A percentile compares a stretch with the other conserved stretches of the same genome.
These are phyloP conservation scores for Globisporangium canariense DNA, from an alignment of 352 stramenopile species.

Conservation along the genomic window DNA sequence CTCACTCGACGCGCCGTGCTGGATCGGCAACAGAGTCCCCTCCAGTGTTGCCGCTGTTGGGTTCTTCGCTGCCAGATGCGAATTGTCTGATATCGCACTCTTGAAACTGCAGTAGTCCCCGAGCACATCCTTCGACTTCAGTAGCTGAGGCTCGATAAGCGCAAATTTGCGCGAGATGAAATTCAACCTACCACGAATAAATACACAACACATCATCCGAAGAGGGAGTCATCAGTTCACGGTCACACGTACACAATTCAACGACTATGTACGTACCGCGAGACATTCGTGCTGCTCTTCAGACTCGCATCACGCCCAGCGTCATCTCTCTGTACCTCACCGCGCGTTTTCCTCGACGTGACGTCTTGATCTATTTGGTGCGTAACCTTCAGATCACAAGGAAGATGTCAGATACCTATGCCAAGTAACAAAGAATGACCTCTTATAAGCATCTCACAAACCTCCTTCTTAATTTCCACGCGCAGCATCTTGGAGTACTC, in stretches of 20 bases:
- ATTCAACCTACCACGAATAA: slow-evolving; percentile 18
- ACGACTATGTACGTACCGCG: slow-evolving; percentile 5
- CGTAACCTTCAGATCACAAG: slow-evolving; percentile 30
- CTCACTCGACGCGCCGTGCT: neutral
- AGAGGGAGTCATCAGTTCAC: neutral
- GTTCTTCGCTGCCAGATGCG: neutral
- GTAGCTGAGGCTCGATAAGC: slow-evolving; percentile 39
- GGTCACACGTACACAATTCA: too few species aligned
- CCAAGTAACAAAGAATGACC: neutral
- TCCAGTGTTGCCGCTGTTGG: neutral
- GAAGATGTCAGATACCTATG: neutral
- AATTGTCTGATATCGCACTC: slow-evolving; percentile 1
- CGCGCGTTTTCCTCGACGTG: slow-evolving; percentile 12
- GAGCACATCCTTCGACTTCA: slow-evolving; percentile 31
- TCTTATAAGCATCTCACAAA: slow-evolving; percentile 14
- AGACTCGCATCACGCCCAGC: neutral
- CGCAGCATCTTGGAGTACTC: slow-evolving; percentile 64
- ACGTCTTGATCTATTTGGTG: slow-evolving; percentile 64
- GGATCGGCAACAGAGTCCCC: neutral
- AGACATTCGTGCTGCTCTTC: neutral
- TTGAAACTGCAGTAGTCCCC: slow-evolving; percentile 70
- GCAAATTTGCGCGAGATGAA: slow-evolving; percentile 54
- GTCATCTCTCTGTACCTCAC: neutral
- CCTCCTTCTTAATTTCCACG: slow-evolving; percentile 72
- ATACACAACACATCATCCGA: neutral